Conservation (phyloP, 192 early-diverging fungal genomes). For the Linnemannia schmuckeri region DNA sequence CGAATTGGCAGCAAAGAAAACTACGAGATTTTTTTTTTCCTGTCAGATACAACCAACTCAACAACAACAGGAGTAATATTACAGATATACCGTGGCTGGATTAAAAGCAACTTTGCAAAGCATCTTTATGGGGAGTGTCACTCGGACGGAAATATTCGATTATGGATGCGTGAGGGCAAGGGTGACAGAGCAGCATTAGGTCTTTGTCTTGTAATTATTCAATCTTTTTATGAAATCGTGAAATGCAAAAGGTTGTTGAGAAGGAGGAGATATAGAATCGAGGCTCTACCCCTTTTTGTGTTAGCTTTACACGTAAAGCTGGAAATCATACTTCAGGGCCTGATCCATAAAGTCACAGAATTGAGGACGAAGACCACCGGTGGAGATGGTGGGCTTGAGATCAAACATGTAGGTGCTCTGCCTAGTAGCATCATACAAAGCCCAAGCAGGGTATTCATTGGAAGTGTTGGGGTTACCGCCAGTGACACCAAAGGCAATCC, state of each 20-base stretch:
- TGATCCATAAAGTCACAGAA: slow-evolving; percentile 26
- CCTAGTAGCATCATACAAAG: slow-evolving; percentile 3
- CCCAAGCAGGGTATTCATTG: slow-evolving; percentile 18
- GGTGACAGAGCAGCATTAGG: background rate
- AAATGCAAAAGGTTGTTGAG: background rate
- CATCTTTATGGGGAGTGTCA: background rate
- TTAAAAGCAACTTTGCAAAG: background rate
- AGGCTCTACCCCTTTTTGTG: background rate
- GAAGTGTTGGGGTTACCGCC: slow-evolving; percentile 19
- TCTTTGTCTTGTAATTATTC: background rate
- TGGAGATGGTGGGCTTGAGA: slow-evolving; percentile 16
- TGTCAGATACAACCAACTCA: background rate
- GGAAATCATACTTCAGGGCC: slow-evolving; percentile 28
- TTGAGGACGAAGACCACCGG: slow-evolving; percentile 20
- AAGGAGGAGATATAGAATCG: background rate
- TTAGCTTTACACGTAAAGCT: background rate
- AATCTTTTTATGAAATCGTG: background rate
- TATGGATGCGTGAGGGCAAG: background rate
- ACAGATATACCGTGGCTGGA: background rate
- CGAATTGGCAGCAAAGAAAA: background rate
- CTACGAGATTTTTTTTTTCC: background rate
- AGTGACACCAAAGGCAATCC: slow-evolving; percentile 13
- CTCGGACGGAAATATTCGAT: background rate
- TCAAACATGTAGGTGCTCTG: slow-evolving; percentile 31
- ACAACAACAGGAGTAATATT: background rate